phyloP scores from a whole-genome alignment of 805 yeast genomes.

The Starmerella stellata region DNA sequence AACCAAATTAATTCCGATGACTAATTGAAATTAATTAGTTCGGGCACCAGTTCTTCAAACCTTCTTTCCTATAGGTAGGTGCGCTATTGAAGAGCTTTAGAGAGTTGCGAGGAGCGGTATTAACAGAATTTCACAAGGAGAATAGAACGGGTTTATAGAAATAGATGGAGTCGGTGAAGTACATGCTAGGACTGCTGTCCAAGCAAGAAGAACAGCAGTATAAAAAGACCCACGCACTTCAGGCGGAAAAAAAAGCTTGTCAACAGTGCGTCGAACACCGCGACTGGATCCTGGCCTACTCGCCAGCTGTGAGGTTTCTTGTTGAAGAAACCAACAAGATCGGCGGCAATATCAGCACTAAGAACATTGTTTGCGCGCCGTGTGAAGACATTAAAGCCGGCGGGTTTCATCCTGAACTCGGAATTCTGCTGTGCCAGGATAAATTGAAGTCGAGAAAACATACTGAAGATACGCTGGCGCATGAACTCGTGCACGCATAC shows the following conservation, averaged over 20 bases:
- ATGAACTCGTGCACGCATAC: slow-evolving; percentile 84
- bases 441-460: slow-evolving; percentile 57
- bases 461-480: slow-evolving; percentile 77
- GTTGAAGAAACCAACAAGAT: slow-evolving; percentile 58
- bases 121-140: too few relatives aligned
- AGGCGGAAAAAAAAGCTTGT: slow-evolving; percentile 52
- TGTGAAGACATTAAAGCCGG: slow-evolving; percentile 78
- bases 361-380: slow-evolving; percentile 54
- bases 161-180: slow-evolving; percentile 4
- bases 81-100: too few relatives aligned
- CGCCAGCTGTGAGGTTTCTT: slow-evolving; percentile 81
- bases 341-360: slow-evolving; percentile 33
- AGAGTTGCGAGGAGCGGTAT: too few relatives aligned
- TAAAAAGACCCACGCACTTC: slow-evolving; percentile 27
- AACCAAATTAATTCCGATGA: too few relatives aligned
- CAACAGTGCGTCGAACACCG: slow-evolving; percentile 50
- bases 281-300: slow-evolving; percentile 53
- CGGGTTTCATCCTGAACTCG: slow-evolving; percentile 81
- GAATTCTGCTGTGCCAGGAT: slow-evolving; percentile 75
- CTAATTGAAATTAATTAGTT: too few relatives aligned
- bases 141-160: too few relatives aligned
- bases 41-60: too few relatives aligned
- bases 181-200: slow-evolving; percentile 12
- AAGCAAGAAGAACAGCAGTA: slow-evolving; percentile 2
- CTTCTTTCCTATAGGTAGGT: too few relatives aligned